These are phyloP conservation scores for Malassezia obtusa DNA, from an alignment of 1,284 basidiomycete species.

Conservation along the genomic window DNA sequence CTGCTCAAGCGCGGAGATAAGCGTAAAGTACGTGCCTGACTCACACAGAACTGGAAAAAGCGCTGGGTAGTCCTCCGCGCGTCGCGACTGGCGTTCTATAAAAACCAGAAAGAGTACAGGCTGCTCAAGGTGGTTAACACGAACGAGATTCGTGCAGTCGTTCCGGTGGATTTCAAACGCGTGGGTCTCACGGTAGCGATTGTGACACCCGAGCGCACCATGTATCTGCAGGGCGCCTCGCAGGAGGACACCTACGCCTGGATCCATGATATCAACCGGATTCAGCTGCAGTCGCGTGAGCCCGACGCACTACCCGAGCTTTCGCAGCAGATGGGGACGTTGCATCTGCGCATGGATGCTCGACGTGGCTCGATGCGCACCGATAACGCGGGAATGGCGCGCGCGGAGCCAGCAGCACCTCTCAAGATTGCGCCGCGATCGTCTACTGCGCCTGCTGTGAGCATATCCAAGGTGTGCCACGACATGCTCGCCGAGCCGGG, in stretches of 20 bases:
- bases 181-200: slow-evolving; percentile 83
- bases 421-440: background rate
- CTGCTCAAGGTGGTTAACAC: slow-evolving; percentile 81
- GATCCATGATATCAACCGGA: slow-evolving; percentile 72
- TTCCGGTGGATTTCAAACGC: slow-evolving; percentile 75
- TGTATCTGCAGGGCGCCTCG: slow-evolving; percentile 70
- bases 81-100: slow-evolving; percentile 90
- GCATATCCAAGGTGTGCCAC: slow-evolving; percentile 6
- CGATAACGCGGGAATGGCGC: background rate
- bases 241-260: slow-evolving; percentile 67
- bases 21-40: slow-evolving; percentile 62
- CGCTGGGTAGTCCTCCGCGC: slow-evolving; percentile 93
- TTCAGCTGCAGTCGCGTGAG: slow-evolving; percentile 54
- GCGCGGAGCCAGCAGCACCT: background rate
- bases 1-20: slow-evolving; percentile 92
- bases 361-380: background rate
- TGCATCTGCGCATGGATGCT: background rate
- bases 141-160: slow-evolving; percentile 79
- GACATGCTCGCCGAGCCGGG: slow-evolving; percentile 31
- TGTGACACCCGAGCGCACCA: slow-evolving; percentile 82
- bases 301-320: background rate
- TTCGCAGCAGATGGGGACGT: background rate
- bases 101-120: slow-evolving; percentile 62
- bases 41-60: slow-evolving; percentile 83
- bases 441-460: background rate